Percentiles rank a stretch among this genome's conserved stretches.
phyloP scores from a whole-genome alignment of 768 basidiomycete genomes.

The Amanita brunnescens region DNA sequence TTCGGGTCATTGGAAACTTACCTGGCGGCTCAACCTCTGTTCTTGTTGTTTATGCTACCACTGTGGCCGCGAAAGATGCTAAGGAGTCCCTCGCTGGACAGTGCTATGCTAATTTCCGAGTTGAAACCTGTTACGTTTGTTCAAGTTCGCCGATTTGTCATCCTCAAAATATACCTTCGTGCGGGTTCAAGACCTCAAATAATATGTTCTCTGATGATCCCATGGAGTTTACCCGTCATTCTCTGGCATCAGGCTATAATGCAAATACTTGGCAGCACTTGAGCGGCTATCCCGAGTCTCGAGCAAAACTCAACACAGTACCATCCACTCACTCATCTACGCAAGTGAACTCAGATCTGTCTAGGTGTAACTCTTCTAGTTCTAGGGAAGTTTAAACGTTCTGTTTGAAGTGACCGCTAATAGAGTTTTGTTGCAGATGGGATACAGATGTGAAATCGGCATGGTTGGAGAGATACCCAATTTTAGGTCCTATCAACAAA shows the following conservation, averaged over 20 bases:
- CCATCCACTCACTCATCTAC: not conserved
- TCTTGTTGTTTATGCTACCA: slow-evolving; percentile 53
- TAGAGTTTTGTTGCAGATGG: not conserved
- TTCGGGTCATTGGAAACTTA: slow-evolving; percentile 40
- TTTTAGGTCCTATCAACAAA: not conserved
- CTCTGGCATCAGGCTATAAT: slow-evolving; percentile 1
- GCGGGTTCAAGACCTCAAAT: not conserved
- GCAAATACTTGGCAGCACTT: not conserved
- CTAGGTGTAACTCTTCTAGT: not conserved
- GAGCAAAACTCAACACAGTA: not conserved
- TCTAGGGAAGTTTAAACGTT: not conserved
- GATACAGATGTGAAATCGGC: not conserved
- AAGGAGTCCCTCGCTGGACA: slow-evolving; percentile 54
- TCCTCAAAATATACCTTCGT: not conserved
- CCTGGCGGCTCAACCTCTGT: slow-evolving; percentile 39
- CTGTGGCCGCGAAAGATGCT: slow-evolving; percentile 54
- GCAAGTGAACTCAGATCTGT: not conserved
- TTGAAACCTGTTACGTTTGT: slow-evolving; percentile 17
- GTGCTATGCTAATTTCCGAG: slow-evolving; percentile 41
- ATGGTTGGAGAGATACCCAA: slow-evolving; percentile 2
- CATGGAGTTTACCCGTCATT: not conserved
- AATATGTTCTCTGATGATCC: not conserved
- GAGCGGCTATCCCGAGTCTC: not conserved
- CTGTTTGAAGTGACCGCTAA: not conserved
- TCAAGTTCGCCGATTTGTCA: not conserved